These are phyloP conservation scores for Edaphochlamys debaryana DNA, from an alignment of 139 green algal genomes.

Conservation along the genomic window DNA sequence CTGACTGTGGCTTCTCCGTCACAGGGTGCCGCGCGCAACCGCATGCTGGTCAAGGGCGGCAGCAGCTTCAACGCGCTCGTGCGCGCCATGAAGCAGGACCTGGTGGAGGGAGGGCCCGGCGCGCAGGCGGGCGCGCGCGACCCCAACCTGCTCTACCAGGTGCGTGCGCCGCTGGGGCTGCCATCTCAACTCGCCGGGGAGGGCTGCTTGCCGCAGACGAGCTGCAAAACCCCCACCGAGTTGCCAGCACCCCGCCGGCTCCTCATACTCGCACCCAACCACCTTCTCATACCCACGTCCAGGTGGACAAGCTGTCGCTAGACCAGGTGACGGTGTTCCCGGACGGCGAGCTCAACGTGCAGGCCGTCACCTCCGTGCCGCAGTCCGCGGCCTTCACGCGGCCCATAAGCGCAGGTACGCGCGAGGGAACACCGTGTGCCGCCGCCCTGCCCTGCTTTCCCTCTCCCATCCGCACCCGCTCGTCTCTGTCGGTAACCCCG, in stretches of 20 bases:
- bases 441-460: not conserved
- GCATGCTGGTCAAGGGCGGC: conserved; percentile 86
- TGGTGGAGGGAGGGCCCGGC: conserved; percentile 74
- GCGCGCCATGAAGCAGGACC: conserved; percentile 89
- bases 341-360: conserved; percentile 86
- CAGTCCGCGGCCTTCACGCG: conserved; percentile 47
- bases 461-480: too few species aligned
- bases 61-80: conserved; percentile 89
- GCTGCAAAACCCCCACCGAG: too few species aligned
- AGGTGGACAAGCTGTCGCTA: conserved; percentile 79
- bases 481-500: too few species aligned
- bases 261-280: too few species aligned
- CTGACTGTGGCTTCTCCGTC: too few species aligned
- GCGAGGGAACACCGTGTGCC: too few species aligned
- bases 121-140: conserved; percentile 44
- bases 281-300: too few species aligned
- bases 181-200: too few species aligned
- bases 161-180: conserved; percentile 22
- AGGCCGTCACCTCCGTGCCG: conserved; percentile 64
- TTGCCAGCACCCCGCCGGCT: too few species aligned
- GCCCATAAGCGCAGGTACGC: conserved; percentile 45
- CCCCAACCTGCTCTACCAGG: conserved; percentile 70
- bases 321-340: conserved; percentile 84
- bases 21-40: conserved; percentile 80
- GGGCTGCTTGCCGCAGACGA: too few species aligned